Evolutionary conservation across 1,139 yeast genomes (phyloP).

Genomic region (Debaryomycetaceae sp.): DNA sequence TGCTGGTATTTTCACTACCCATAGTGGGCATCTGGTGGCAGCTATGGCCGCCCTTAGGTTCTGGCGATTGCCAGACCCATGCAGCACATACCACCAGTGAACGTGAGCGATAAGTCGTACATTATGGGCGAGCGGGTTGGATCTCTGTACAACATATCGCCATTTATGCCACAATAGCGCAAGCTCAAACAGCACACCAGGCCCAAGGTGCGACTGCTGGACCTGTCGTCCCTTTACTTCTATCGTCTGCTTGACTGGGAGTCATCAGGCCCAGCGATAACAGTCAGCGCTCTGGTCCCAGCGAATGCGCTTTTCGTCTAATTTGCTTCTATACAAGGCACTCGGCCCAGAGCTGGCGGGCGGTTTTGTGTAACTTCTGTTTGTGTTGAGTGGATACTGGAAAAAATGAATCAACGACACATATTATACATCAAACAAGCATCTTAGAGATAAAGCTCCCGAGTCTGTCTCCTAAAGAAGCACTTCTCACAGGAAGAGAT

Average conservation of each 20-base stretch:
- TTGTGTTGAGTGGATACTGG: conserved; percentile 5
- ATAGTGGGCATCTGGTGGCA: too few species aligned
- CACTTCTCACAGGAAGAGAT: not conserved
- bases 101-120: too few species aligned
- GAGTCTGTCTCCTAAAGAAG: not conserved
- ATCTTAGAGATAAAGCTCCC: not conserved
- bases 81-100: too few species aligned
- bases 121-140: too few species aligned
- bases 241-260: not conserved
- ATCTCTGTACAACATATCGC: not conserved
- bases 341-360: not conserved
- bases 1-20: too few species aligned
- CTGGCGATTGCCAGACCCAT: too few species aligned
- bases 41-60: too few species aligned
- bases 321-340: not conserved
- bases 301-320: not conserved
- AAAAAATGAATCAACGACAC: not conserved
- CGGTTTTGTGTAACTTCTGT: not conserved
- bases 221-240: not conserved
- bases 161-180: not conserved
- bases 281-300: too few species aligned
- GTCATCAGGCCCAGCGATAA: too few species aligned
- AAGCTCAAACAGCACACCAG: too few species aligned
- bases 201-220: too few species aligned
- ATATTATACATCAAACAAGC: not conserved